Base-by-base conservation (phyloP, 768 basidiomycete species). In the Russula dissimulans region DNA sequence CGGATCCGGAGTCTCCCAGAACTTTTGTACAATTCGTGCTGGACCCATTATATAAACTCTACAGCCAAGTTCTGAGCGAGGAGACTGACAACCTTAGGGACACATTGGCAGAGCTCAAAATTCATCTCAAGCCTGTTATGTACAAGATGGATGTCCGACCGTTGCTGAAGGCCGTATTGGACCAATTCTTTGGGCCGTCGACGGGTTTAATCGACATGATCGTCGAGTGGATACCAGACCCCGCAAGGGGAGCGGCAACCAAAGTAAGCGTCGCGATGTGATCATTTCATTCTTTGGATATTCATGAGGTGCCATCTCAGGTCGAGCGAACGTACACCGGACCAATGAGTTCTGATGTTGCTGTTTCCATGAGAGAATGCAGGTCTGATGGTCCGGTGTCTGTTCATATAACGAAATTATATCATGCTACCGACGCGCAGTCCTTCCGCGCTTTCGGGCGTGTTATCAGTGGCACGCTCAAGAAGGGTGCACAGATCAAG, bases 101-200 rank as follows among this genome's bases (percentile, higher is more conserved):
- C 59, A 99, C 95, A 4, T 77, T 99, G 48, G 76, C 75, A 10
- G 77, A 79, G 10, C 79, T 99, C 38, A 84, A 85, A 2, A 98
- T 99, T 68, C 77, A 82, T 43, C 76, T 99, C 65, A 97, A 95
- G 74, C 88, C 94, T 0, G 79, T 93, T 36, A 88, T 91, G 82
- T 99, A 87, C 80, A 98, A 97, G 78, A 97, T 99, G 92, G 97
- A 99, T 70, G 94, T 94, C 5, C 78, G 95, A 57, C 97, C 97
- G 3, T 76, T 99, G 53, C 76, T 99, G 66, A 97, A 97, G 74
- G 91, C 87, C 42, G 87, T 98, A 12, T 75, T 97, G 61, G 88
- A 90, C 69, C 95, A 97, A 71, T 99, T 99, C 79, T 99, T 99
- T 68, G 95, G 97, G 6, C 83, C 85, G 31, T 77, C 92, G 3